A percentile compares a stretch with the other conserved stretches of the same genome.
phyloP scores from a whole-genome alignment of 805 yeast genomes.

The Kodamaea laetipori region DNA sequence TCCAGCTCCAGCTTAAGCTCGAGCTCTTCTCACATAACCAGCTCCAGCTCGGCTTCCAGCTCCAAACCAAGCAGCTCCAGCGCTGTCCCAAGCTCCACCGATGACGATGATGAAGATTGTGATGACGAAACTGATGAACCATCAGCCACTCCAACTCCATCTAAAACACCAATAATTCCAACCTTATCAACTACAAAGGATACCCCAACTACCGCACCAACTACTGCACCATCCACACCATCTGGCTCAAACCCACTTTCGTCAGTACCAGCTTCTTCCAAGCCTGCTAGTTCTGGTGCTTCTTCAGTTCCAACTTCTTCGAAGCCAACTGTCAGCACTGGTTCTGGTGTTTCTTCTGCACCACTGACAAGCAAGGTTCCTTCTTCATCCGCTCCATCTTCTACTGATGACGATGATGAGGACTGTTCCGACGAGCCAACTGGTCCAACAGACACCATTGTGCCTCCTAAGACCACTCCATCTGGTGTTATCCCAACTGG shows the following conservation, averaged over 20 bases:
- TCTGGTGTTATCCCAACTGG: slow-evolving; percentile 1
- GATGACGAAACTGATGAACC: slow-evolving; percentile 15
- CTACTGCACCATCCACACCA: slow-evolving; percentile 7
- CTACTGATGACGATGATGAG: slow-evolving; percentile 20
- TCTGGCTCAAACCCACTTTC: slow-evolving; percentile 1
- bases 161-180: not conserved
- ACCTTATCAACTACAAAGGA: slow-evolving; percentile 3
- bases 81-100: slow-evolving; percentile 9
- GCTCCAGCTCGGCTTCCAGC: slow-evolving; percentile 12
- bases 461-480: not conserved
- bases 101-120: slow-evolving; percentile 17
- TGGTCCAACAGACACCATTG: not conserved
- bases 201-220: slow-evolving; percentile 3
- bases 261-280: slow-evolving; percentile 8
- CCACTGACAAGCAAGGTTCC: too few relatives aligned
- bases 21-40: slow-evolving; percentile 3
- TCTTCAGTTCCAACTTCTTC: not conserved
- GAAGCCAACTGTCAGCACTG: not conserved
- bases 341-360: slow-evolving; percentile 3
- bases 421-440: slow-evolving; percentile 8
- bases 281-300: slow-evolving; percentile 6
- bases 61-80: slow-evolving; percentile 5
- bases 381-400: slow-evolving; percentile 5
- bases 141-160: slow-evolving; percentile 1
- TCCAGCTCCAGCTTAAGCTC: slow-evolving; percentile 12